A percentile compares a stretch with the other conserved stretches of the same genome.
Evolutionary conservation across 2,329 filamentous ascomycete species (phyloP).

Genomic region (Penicillium hesseltinei): DNA sequence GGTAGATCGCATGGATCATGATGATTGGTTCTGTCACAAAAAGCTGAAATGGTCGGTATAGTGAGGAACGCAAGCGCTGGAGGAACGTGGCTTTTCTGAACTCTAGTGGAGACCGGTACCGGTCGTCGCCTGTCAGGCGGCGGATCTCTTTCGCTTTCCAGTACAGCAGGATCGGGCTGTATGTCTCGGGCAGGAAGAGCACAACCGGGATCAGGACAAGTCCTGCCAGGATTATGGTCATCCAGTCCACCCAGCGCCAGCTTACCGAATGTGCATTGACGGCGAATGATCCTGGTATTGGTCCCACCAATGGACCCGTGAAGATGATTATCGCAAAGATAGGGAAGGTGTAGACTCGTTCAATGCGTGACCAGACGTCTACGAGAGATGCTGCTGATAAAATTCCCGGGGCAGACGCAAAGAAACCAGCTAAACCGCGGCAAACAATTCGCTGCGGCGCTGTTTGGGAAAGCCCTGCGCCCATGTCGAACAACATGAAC

Average conservation of each 20-base stretch:
- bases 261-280: constrained; percentile 35
- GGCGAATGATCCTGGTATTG: constrained; percentile 49
- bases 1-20: constrained; percentile 27
- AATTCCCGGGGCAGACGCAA: constrained; percentile 45
- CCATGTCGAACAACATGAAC: constrained; percentile 52
- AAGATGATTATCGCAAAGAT: constrained; percentile 50
- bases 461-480: constrained; percentile 47
- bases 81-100: constrained; percentile 42
- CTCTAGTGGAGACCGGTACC: constrained; percentile 50
- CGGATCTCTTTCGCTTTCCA: constrained; percentile 48
- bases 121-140: constrained; percentile 43
- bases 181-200: constrained; percentile 53
- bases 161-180: constrained; percentile 46
- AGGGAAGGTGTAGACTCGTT: constrained; percentile 51
- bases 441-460: constrained; percentile 50
- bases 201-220: constrained; percentile 37
- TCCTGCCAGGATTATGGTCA: constrained; percentile 40
- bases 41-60: constrained; percentile 50
- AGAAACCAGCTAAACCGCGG: constrained; percentile 51
- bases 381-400: constrained; percentile 46
- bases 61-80: constrained; percentile 41
- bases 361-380: constrained; percentile 48
- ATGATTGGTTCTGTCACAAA: constrained; percentile 46
- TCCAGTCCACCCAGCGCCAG: constrained; percentile 52
- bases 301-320: constrained; percentile 36